A percentile compares a stretch with the other conserved stretches of the same genome.
Conservation (phyloP, 208 protist genomes). For the Trypanosoma grayi region DNA sequence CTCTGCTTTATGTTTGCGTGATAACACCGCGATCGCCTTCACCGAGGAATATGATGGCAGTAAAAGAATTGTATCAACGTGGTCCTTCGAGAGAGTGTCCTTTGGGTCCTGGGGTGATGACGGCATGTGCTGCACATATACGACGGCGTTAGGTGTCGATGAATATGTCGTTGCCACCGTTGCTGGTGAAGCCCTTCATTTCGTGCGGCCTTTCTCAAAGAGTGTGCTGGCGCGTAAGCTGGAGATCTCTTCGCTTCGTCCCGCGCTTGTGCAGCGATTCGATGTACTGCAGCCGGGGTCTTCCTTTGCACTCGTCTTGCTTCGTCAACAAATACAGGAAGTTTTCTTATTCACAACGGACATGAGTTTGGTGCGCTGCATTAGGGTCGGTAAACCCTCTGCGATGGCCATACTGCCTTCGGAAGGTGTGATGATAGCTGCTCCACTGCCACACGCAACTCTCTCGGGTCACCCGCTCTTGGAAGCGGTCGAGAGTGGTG, state of each 20-base stretch:
- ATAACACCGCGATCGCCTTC: neutral
- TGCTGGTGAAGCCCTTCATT: neutral
- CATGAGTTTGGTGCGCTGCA: conserved; percentile 43
- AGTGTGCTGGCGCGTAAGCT: neutral
- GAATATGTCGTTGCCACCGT: conserved; percentile 9
- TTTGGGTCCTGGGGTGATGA: conserved; percentile 1
- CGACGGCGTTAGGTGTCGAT: neutral
- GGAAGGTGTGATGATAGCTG: conserved; percentile 38
- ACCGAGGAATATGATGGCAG: neutral
- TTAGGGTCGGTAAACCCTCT: conserved; percentile 44
- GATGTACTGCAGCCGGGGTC: conserved; percentile 12
- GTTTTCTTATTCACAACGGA: conserved; percentile 55
- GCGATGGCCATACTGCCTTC: conserved; percentile 31
- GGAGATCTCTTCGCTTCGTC: neutral
- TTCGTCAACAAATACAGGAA: conserved; percentile 35
- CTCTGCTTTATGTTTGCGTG: neutral
- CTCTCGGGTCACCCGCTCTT: conserved; percentile 40
- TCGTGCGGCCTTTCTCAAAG: conserved; percentile 5
- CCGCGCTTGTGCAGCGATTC: conserved; percentile 5
- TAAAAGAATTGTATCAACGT: neutral
- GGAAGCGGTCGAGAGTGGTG: conserved; percentile 56
- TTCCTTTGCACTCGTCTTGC: conserved; percentile 44
- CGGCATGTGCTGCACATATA: neutral
- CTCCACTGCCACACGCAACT: conserved; percentile 18
- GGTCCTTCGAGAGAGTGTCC: conserved; percentile 1